Evolutionary conservation across 805 yeast genomes (phyloP), one percentile per base, ranked within the genome.

Genomic region (Yamadazyma scolyti): DNA sequence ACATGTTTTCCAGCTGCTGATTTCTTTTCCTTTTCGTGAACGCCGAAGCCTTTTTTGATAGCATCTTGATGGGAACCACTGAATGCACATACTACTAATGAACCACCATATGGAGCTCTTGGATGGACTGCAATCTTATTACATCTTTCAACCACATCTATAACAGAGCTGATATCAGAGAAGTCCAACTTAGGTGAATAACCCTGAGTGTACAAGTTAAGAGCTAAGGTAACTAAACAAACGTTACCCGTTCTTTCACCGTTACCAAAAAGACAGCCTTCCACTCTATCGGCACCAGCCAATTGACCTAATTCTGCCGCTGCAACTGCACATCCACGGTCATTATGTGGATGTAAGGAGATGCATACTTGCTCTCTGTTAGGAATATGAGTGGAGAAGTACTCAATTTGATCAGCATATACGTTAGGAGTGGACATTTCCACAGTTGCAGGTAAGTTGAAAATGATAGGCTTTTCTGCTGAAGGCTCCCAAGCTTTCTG

Each of bases 201-300:
- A 33, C 94, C 94, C 56, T 83, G 90, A 11, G 93, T 82, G 53
- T 81, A 83, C 48, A 83, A 64, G 50, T 83, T 83, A 39, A 83
- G 65, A 4, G 87, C 90, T 30, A 83, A 61, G 2, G 93, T 83
- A 19, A 83, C 88, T 33, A 83, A 61, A 52, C 84, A 93, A 30
- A 84, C 94, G 50, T 83, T 83, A 42, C 94, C 94, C 4, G 94
- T 83, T 56, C 94, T 76, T 65, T 83, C 94, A 44, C 94, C 93
- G 49, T 83, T 83, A 30, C 93, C 94, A 47, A 83, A 83, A 28
- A 83, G 60, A 61, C 90, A 83, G 14, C 94, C 94, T 58, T 83
- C 94, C 16, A 83, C 83, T 56, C 94, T 74, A 54, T 83, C 87
- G n/a, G 87, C 94, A 32, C 94, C 94, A 3, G 87, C 94, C 58